Evolutionary conservation across 192 early-diverging fungal genomes (phyloP), one percentile per base, ranked within the genome.

Genomic region (Pilobolus umbonatus): DNA sequence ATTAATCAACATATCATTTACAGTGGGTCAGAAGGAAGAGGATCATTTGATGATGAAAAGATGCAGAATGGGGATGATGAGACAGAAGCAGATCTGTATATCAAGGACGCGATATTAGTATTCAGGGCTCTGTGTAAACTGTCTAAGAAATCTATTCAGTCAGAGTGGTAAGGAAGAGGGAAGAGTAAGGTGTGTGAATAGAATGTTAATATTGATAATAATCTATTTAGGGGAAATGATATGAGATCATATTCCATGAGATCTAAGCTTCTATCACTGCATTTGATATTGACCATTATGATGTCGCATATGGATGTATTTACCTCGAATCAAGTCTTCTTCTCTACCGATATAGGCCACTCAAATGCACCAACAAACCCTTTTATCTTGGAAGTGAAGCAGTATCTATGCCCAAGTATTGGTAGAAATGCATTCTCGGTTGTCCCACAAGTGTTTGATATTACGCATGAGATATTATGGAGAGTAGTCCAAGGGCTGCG

Each of bases 111-210:
- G 3, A 91, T 90, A 35, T 69, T 89, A 36, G 86, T 94, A 1
- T 82, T 96, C 67, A 81, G 94, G 9, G 87, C 94, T 6, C 74
- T 96, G 32, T 93, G 90, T 74, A 92, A 91, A 58, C 72, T 95
- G 46, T 90, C 85, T 30, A 95, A 92, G 88, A 93, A 93, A 53
- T 74, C 81, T 22, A 84, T 88, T 43, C 73, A 85, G 10, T 80
- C 75, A 21, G 80, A 79, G 67, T 78, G 84, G 24, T 75, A 75
- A 63, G 29, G 36, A 32, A 43, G 5, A 62, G 8, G 2, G 25
- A 19, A n/a, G 19, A n/a, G 15, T 39, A 38, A 7, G 21, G 10
- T 25, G 21, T 21, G 8, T 15, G 21, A 14, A 58, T 22, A 12
- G 12, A 8, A 25, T 35, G 29, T 2, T 31, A 44, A 44, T 28